phyloP scores from a whole-genome alignment of 176 grass and related monocot genomes.

The Carex littledalei region DNA sequence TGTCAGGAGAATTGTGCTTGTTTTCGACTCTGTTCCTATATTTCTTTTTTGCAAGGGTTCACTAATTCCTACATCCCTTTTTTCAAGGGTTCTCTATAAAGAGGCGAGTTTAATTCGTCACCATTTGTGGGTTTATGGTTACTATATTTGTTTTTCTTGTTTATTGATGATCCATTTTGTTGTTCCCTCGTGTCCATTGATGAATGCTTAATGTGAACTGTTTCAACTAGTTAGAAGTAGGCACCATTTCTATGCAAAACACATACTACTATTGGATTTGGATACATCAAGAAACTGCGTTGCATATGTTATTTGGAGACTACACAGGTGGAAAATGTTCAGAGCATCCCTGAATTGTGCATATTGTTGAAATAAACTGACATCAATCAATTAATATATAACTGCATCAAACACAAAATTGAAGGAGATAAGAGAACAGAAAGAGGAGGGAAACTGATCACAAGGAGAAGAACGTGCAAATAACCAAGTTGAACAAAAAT shows the following conservation, averaged over 20 bases:
- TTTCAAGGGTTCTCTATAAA: no score
- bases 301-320: not conserved
- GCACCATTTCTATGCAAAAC: not conserved
- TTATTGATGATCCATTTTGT: not conserved
- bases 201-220: not conserved
- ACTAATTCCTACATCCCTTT: no score
- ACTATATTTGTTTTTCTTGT: not conserved
- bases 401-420: not conserved
- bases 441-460: no score
- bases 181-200: not conserved
- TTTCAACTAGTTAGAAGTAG: not conserved
- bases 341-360: not conserved
- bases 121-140: not conserved
- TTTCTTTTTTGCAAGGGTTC: not conserved
- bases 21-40: not conserved
- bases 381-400: not conserved
- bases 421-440: not conserved
- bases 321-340: not conserved
- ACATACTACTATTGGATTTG: not conserved
- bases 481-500: not conserved
- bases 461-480: no score
- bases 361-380: not conserved
- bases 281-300: not conserved
- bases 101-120: no score
- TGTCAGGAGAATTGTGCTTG: not conserved